Conservation (phyloP, 164 flowering plant species). For the Magnolia officinalis region DNA sequence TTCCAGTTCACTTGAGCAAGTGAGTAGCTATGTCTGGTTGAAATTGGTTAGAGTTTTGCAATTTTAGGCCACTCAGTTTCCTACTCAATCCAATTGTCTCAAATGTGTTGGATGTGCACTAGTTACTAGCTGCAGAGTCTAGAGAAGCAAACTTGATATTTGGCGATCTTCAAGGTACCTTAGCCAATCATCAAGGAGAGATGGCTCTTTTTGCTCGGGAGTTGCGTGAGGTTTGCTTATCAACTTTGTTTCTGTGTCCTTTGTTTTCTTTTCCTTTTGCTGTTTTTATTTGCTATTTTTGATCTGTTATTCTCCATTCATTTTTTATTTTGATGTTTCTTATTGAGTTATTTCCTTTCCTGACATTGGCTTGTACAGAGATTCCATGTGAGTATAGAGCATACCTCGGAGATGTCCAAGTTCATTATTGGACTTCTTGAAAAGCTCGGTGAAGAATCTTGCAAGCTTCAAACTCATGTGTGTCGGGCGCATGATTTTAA, state of each 20-base stretch:
- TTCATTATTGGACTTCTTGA: slow-evolving; percentile 46
- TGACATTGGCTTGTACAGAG: slow-evolving; percentile 37
- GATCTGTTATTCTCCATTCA: no score
- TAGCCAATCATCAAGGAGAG: slow-evolving; percentile 78
- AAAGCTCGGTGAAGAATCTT: slow-evolving; percentile 52
- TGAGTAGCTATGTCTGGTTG: slow-evolving; percentile 22
- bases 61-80: not conserved
- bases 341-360: not conserved
- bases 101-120: slow-evolving; percentile 2
- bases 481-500: slow-evolving; percentile 44
- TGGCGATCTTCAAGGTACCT: slow-evolving; percentile 59
- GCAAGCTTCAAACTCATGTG: slow-evolving; percentile 48
- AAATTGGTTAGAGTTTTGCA: not conserved
- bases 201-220: slow-evolving; percentile 77
- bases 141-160: slow-evolving; percentile 53
- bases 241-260: not conserved
- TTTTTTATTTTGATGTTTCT: not conserved
- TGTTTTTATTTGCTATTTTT: no score
- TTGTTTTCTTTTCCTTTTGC: not conserved
- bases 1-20: slow-evolving; percentile 57
- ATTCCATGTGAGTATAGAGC: slow-evolving; percentile 47
- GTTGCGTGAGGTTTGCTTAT: slow-evolving; percentile 66
- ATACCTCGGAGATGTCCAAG: slow-evolving; percentile 49
- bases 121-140: slow-evolving; percentile 59
- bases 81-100: not conserved